Conservation (phyloP, 352 stramenopile species). For the Globisporangium megalacanthum region DNA sequence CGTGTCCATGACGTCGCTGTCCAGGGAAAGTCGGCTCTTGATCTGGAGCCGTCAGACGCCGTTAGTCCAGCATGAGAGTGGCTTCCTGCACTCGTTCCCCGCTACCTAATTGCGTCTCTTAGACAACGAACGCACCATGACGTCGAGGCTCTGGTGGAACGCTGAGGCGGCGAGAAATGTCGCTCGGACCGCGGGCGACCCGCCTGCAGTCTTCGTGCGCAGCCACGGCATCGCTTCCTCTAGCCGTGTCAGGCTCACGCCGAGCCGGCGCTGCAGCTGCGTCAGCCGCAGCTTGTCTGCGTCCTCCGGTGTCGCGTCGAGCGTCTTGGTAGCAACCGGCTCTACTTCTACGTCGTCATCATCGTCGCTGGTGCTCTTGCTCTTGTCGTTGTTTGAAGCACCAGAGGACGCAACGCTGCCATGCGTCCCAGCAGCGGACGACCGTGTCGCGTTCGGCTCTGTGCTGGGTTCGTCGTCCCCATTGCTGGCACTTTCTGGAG, state of each 20-base stretch:
- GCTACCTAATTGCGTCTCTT: too few relatives aligned
- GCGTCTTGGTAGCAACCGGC: not conserved
- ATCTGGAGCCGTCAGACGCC: conserved; percentile 9
- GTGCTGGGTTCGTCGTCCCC: not conserved
- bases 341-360: not conserved
- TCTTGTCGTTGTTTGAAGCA: not conserved
- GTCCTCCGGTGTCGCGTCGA: not conserved
- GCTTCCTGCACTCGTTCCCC: too few relatives aligned
- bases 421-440: not conserved
- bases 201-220: not conserved
- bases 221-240: conserved; percentile 18
- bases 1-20: conserved; percentile 19
- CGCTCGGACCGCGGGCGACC: conserved; percentile 24
- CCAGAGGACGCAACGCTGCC: conserved; percentile 1
- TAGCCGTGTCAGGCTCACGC: conserved; percentile 13
- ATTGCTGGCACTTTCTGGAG: not conserved
- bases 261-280: conserved; percentile 5
- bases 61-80: too few relatives aligned
- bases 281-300: not conserved
- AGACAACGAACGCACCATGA: conserved; percentile 19
- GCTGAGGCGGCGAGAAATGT: conserved; percentile 31
- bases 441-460: not conserved
- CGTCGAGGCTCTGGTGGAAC: conserved; percentile 31
- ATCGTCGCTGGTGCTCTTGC: not conserved
- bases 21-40: conserved; percentile 21